These are phyloP conservation scores for Microbotryum silenes-acaulis DNA, from an alignment of 1,284 basidiomycete species.

Conservation along the genomic window DNA sequence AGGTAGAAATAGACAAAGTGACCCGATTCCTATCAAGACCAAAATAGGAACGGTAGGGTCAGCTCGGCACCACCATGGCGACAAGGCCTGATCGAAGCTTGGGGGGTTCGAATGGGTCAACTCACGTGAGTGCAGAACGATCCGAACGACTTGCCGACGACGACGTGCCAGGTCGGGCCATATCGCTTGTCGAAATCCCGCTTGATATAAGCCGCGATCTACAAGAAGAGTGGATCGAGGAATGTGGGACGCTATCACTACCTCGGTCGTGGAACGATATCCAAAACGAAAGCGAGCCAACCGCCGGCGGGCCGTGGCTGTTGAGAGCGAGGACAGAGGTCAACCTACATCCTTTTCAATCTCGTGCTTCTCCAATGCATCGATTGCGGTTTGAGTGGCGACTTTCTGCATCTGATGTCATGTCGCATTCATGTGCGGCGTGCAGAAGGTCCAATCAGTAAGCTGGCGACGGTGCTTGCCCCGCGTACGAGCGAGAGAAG, in stretches of 20 bases:
- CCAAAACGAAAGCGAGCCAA: no score
- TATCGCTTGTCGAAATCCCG: constrained; percentile 89
- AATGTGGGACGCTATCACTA: not conserved
- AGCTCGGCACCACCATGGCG: not conserved
- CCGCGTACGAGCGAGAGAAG: not conserved
- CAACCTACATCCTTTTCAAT: constrained; percentile 9
- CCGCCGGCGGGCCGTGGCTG: no score
- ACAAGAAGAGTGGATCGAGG: not conserved
- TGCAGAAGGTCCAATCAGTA: not conserved
- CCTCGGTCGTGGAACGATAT: not conserved
- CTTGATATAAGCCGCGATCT: constrained; percentile 96
- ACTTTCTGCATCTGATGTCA: constrained; percentile 69
- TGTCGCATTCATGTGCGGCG: not conserved
- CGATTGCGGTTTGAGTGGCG: constrained; percentile 74
- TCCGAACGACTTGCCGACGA: constrained; percentile 77
- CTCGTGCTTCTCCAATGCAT: constrained; percentile 72
- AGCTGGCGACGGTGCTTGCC: not conserved
- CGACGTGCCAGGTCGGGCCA: constrained; percentile 93
- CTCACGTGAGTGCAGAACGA: constrained; percentile 24
- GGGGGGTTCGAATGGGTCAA: no score
- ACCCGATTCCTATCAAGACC: constrained; percentile 59
- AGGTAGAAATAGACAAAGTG: constrained; percentile 97
- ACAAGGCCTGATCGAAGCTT: not conserved
- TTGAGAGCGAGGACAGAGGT: not conserved
- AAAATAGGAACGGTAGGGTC: not conserved